Conservation (phyloP, 306 rosid species). For the Lathyrus tuberosus region DNA sequence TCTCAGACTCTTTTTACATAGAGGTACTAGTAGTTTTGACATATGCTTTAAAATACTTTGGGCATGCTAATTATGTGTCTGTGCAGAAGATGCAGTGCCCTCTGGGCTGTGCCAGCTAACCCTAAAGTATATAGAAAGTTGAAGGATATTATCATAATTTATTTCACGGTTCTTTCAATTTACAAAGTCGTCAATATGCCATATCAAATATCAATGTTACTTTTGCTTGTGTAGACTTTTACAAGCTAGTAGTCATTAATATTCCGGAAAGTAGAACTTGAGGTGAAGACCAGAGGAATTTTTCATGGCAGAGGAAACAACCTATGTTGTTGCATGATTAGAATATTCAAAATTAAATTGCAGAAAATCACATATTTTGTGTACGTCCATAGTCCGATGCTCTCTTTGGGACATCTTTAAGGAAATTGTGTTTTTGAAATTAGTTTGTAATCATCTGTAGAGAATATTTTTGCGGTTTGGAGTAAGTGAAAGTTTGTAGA, state of each 20-base stretch:
- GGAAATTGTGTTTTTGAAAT: neutral
- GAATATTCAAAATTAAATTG: conserved; percentile 5
- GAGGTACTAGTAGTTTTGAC: conserved; percentile 56
- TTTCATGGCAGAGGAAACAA: conserved; percentile 13
- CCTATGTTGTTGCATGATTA: neutral
- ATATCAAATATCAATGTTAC: neutral
- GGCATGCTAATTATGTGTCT: neutral
- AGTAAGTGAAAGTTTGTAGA: too few species aligned
- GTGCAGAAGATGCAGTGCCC: neutral
- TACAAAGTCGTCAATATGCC: neutral
- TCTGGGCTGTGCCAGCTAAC: conserved; percentile 5
- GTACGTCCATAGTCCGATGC: too few species aligned
- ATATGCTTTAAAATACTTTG: conserved; percentile 18
- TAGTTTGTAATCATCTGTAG: conserved; percentile 3
- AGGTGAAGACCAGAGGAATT: conserved; percentile 4
- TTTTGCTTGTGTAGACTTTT: neutral
- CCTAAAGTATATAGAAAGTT: neutral
- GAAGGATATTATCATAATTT: conserved; percentile 1
- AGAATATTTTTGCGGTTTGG: neutral
- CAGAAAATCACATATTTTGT: neutral
- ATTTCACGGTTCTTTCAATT: neutral
- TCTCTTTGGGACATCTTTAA: neutral
- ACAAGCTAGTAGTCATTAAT: conserved; percentile 18
- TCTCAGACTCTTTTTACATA: conserved; percentile 77
- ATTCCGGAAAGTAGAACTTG: neutral